Base-by-base conservation (phyloP, 495 filamentous ascomycete genomes). In the Penicillium macrosclerotiorum region DNA sequence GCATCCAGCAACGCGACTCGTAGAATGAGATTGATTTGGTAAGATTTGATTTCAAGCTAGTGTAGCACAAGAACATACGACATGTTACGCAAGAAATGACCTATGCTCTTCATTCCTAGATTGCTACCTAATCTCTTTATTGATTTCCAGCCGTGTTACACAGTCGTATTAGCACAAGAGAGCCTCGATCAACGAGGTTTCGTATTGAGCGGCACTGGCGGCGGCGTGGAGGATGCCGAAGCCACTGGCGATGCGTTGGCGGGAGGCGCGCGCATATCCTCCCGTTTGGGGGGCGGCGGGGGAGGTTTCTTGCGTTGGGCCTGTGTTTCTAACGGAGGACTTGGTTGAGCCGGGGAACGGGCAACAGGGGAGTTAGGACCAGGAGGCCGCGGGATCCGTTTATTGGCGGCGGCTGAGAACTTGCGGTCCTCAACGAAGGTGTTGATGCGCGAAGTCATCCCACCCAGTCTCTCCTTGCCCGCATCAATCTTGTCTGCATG, bases 271-370 rank as follows among this genome's bases (percentile, higher is more conserved):
- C 68, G 64, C 35, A 74, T 61, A 17, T 62, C 70, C 17, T 72
- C 66, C 49, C 75, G 81, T 60, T 83, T 85, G 8, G 81, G 77
- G n/a, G 83, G 84, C 3, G 84, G 85, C 2, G 71, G 78, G 4
- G 87, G 85, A 3, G 88, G 84, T 6, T 83, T 86, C 67, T 83
- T 87, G 55, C 72, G 78, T 13, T 55, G 43, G 3, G 43, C 59
- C 33, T 69, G 64, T 18, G 45, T 31, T 32, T 62, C 35, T 24
- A 27, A 14, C 14, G 20, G n/a, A 12, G 41, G 49, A n/a, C n/a
- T 57, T 18, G 53, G 52, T 24, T 31, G 37, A 8, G 34, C 32
- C 17, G 47, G 14, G 18, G 30, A 19, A n/a, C n/a, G n/a, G n/a
- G n/a, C n/a, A n/a, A 31, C 14, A 6, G 46, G 44, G 4, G 57